phyloP scores from a whole-genome alignment of 2,329 filamentous ascomycete species.

The Malbranchea cinnamomea region DNA sequence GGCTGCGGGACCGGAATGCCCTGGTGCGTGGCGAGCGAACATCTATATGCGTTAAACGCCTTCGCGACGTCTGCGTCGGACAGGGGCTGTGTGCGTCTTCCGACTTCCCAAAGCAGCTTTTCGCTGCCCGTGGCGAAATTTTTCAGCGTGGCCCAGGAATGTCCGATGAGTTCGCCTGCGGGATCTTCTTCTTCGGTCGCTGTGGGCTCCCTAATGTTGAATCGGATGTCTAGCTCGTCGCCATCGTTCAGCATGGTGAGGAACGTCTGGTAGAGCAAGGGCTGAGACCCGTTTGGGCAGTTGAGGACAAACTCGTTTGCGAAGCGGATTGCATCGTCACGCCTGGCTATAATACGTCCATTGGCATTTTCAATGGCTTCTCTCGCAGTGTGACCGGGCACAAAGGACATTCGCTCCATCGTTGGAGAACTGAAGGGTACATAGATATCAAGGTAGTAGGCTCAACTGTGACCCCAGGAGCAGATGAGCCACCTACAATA shows the following conservation, averaged over 20 bases:
- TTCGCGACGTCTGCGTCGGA: conserved; percentile 1
- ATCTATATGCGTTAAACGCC: conserved; percentile 3
- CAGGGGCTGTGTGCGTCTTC: neutral
- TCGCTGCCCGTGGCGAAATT: neutral
- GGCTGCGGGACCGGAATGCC: no score
- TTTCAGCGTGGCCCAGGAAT: conserved; percentile 2
- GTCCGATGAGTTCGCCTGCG: conserved; percentile 3
- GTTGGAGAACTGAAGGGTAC: neutral
- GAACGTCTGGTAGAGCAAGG: conserved; percentile 3
- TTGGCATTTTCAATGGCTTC: conserved; percentile 4
- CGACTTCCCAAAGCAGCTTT: conserved; percentile 3
- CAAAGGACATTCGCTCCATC: conserved; percentile 4
- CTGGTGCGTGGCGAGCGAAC: neutral
- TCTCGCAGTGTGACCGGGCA: neutral
- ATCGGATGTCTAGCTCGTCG: conserved; percentile 1
- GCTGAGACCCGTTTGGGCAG: conserved; percentile 2
- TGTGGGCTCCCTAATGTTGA: conserved; percentile 2
- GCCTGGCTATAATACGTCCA: conserved; percentile 1
- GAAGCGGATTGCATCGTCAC: neutral
- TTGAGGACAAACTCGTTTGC: conserved; percentile 3
- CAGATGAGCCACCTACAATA: no score
- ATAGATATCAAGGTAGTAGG: neutral
- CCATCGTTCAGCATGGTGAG: conserved; percentile 3
- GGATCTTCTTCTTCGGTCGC: conserved; percentile 2
- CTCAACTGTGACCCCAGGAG: no score